phyloP scores from a whole-genome alignment of 2,329 filamentous ascomycete species.

The Onygenales sp. region DNA sequence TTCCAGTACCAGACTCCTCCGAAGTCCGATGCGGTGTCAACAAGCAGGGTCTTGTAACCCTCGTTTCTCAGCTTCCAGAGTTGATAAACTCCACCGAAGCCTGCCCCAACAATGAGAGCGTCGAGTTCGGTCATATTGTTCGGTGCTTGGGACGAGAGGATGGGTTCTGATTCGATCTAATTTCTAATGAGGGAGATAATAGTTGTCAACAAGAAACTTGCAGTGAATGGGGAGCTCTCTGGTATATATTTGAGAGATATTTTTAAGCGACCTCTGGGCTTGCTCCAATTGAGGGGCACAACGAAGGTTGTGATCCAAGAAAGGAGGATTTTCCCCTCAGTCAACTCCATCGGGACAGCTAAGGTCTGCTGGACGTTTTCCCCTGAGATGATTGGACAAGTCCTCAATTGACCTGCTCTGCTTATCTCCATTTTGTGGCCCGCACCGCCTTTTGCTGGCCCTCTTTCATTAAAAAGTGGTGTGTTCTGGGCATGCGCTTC shows the following conservation, averaged over 20 bases:
- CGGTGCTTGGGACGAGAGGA: not conserved
- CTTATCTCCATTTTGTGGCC: too few relatives aligned
- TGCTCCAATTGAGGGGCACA: too few relatives aligned
- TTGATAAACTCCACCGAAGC: conserved; percentile 38
- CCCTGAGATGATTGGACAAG: too few relatives aligned
- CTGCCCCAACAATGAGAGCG: conserved; percentile 21
- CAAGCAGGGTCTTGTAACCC: conserved; percentile 41
- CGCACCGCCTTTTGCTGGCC: too few relatives aligned
- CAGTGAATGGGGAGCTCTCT: not conserved
- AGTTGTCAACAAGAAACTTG: not conserved
- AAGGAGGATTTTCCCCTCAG: too few relatives aligned
- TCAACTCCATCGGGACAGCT: too few relatives aligned
- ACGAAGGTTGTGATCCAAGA: too few relatives aligned
- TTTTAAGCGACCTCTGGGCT: too few relatives aligned
- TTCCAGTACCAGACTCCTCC: conserved; percentile 52
- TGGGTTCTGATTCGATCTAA: not conserved
- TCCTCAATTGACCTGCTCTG: too few relatives aligned
- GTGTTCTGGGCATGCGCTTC: too few relatives aligned
- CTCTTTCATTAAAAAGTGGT: too few relatives aligned
- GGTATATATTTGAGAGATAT: not conserved
- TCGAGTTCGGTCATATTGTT: conserved; percentile 13
- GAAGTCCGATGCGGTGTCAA: conserved; percentile 43
- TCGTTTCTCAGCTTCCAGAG: conserved; percentile 44
- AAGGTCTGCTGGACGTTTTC: too few relatives aligned
- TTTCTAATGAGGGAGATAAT: not conserved